A percentile compares a stretch with the other conserved stretches of the same genome.
Evolutionary conservation across 352 stramenopile genomes (phyloP).

Genomic region (Globisporangium spinosum): DNA sequence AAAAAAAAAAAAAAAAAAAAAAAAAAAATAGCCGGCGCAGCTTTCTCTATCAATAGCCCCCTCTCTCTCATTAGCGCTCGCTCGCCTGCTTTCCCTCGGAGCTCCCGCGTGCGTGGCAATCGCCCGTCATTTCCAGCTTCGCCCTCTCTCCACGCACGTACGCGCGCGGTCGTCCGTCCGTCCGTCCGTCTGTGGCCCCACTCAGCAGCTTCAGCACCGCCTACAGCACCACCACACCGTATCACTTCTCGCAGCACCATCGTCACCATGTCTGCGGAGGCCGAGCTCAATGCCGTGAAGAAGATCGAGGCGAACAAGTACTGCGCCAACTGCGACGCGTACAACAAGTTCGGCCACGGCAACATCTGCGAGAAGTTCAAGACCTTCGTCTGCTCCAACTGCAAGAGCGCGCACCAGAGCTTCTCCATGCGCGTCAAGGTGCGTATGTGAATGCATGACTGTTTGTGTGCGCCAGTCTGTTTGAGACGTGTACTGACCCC

Average conservation of each 20-base stretch:
- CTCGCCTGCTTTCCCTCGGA: not conserved
- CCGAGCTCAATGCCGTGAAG: constrained; percentile 76
- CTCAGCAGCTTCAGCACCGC: not conserved
- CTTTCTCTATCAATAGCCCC: constrained; percentile 2
- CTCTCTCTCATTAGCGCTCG: constrained; percentile 3
- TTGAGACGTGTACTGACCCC: not conserved
- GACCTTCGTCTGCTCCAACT: constrained; percentile 93
- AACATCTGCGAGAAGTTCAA: constrained; percentile 92
- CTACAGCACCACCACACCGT: not conserved
- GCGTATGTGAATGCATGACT: not conserved
- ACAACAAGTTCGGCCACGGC: constrained; percentile 90
- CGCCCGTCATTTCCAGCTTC: constrained; percentile 9
- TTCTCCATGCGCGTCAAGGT: constrained; percentile 93
- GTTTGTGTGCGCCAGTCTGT: not conserved
- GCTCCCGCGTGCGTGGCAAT: constrained; percentile 3
- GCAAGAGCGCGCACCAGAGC: constrained; percentile 94
- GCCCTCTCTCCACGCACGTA: not conserved
- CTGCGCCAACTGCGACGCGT: constrained; percentile 81
- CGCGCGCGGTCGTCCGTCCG: not conserved
- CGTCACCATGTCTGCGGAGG: constrained; percentile 37
- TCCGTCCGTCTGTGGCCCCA: not conserved
- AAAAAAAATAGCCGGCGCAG: constrained; percentile 3
- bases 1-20: no score
- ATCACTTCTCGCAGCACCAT: not conserved
- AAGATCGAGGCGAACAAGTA: constrained; percentile 83